Base-by-base conservation (phyloP, 1,284 basidiomycete species). In the Ceratobasidium theobromae region DNA sequence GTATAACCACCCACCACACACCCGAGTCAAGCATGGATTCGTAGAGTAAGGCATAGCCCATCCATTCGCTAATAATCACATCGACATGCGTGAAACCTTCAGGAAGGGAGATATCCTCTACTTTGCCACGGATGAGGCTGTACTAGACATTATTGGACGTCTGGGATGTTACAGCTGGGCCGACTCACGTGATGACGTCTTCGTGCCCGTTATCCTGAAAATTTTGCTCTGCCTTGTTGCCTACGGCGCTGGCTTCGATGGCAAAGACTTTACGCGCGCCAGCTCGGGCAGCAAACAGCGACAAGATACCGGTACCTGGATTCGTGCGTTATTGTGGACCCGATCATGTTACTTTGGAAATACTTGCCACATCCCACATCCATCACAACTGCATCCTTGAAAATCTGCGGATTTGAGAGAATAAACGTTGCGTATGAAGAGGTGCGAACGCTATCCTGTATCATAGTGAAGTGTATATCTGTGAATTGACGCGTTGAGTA, bases 1-100 rank as follows among this genome's bases (percentile, higher is more conserved):
- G 1, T 6, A 41, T 4, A 23, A 21, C 23, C 3, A 30, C 25
- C 14, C 4, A 12, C 18, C 6, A 35, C 60, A 8, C 43, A 53
- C 60, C 96, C 0, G 94, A 97, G 75, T 98, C 95, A 25, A 98
- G 83, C 96, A 98, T 98, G 49, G 90, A 93, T 77, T 99, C 96
- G 77, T 98, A 98, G 23, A 97, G 82, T 25, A 95, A 80, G 35
- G 89, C 90, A 74, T 95, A 95, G 3, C 93, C 93, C 96, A 98
- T 98, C 96, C 96, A 99, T 77, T 99, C 96, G 30, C 91, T 95
- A 54, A 98, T 82, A 74, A 99, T 94, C 57, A 98, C 83, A 75
- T 98, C 95, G 35, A 98, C 95, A 54, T 91, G 82, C 14, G 84
- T 80, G 51, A 88, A 79, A 28, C 77, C 84, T 25, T 87, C 84